These are phyloP conservation scores for Claviceps africana DNA, from an alignment of 2,329 filamentous ascomycete genomes.

Conservation along the genomic window DNA sequence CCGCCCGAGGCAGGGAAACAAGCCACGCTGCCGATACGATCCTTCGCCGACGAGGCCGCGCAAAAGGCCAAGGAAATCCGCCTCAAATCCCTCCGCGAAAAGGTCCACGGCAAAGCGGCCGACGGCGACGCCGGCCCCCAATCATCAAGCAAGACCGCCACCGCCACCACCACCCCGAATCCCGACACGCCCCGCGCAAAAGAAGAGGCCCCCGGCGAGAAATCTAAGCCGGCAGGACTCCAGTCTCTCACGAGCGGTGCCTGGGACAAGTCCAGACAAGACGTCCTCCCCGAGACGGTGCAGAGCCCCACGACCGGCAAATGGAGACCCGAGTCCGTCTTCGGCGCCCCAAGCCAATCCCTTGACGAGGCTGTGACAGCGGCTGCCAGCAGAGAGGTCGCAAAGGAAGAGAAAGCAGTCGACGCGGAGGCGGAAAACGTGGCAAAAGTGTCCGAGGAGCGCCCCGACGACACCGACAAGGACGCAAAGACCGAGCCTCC, in stretches of 20 bases:
- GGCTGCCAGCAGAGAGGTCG: slow-evolving; percentile 16
- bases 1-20: slow-evolving; percentile 10
- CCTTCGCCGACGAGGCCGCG: slow-evolving; percentile 51
- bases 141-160: background rate
- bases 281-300: slow-evolving; percentile 7
- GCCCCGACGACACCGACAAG: slow-evolving; percentile 12
- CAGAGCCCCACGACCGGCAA: slow-evolving; percentile 8
- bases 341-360: slow-evolving; percentile 15
- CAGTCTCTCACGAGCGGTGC: slow-evolving; percentile 6
- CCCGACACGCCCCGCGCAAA: background rate
- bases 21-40: slow-evolving; percentile 30
- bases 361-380: slow-evolving; percentile 9
- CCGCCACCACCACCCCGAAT: background rate
- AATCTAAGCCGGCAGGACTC: slow-evolving; percentile 16
- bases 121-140: slow-evolving; percentile 8
- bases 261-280: slow-evolving; percentile 1
- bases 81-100: slow-evolving; percentile 38
- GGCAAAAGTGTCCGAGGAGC: slow-evolving; percentile 13
- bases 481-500: background rate
- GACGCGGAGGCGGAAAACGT: slow-evolving; percentile 11
- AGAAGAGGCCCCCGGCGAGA: slow-evolving; percentile 7
- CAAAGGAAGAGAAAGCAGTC: slow-evolving; percentile 13
- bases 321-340: slow-evolving; percentile 4
- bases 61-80: slow-evolving; percentile 47
- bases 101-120: slow-evolving; percentile 35